A percentile compares a stretch with the other conserved stretches of the same genome.
phyloP scores from a whole-genome alignment of 169 alveolate species.

The Eimeria zaria region DNA sequence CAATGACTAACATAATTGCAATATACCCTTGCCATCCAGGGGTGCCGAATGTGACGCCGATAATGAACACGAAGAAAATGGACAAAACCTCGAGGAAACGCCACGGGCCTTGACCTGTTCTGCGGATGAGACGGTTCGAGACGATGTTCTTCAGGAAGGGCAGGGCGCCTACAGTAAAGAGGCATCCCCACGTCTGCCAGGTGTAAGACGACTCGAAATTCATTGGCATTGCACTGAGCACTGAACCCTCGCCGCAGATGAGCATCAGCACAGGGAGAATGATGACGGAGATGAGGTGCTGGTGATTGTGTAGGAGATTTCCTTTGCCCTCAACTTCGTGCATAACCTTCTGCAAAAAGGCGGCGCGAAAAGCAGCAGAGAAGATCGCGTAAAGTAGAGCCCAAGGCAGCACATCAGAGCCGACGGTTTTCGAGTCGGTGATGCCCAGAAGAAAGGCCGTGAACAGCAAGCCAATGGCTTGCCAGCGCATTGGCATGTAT shows the following conservation, averaged over 20 bases:
- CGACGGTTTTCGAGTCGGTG: slow-evolving; percentile 95
- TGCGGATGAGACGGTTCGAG: slow-evolving; percentile 95
- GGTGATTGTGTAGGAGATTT: slow-evolving; percentile 96
- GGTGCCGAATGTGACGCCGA: slow-evolving; percentile 92
- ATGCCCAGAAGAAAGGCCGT: slow-evolving; percentile 94
- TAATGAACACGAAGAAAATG: slow-evolving; percentile 93
- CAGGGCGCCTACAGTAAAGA: slow-evolving; percentile 95
- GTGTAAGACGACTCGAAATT: slow-evolving; percentile 90
- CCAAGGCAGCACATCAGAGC: slow-evolving; percentile 94
- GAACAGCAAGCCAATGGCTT: slow-evolving; percentile 92
- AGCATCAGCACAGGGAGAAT: slow-evolving; percentile 93
- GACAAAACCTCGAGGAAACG: slow-evolving; percentile 95
- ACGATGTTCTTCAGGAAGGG: slow-evolving; percentile 96
- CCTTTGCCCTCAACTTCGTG: slow-evolving; percentile 96
- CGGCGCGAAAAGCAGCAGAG: slow-evolving; percentile 97
- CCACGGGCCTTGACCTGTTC: slow-evolving; percentile 98
- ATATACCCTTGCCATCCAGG: slow-evolving; percentile 90
- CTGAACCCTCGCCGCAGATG: slow-evolving; percentile 91
- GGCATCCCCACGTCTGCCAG: slow-evolving; percentile 96
- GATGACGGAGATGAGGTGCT: slow-evolving; percentile 94
- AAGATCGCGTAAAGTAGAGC: slow-evolving; percentile 94
- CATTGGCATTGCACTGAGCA: slow-evolving; percentile 90
- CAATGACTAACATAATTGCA: slow-evolving; percentile 89
- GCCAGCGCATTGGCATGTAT: slow-evolving; percentile 96
- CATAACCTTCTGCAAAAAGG: slow-evolving; percentile 95